Evolutionary conservation across 2,329 filamentous ascomycete species (phyloP), one percentile per base, ranked within the genome.

Genomic region (Aspergillus terreus): DNA sequence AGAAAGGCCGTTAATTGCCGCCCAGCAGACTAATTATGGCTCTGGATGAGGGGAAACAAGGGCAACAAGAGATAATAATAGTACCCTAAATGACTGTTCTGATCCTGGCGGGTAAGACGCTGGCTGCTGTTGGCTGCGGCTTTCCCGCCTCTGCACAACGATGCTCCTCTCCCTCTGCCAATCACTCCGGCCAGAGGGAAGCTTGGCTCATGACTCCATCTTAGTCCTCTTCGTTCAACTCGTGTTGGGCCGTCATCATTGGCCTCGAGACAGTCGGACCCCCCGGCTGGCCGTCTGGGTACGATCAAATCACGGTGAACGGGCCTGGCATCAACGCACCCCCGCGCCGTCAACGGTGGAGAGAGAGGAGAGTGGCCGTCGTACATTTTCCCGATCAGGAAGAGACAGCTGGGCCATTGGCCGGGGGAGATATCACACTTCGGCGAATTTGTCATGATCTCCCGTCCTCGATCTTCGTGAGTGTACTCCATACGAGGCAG

Each of bases 181-280:
- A 63, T 65, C 50, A 32, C 11, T 6, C 9, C 30, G 19, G 9
- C 25, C 23, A 46, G 32, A 52, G 7, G 35, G 52, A 58, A 61
- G 58, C 61, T 64, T 65, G 63, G 62, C 63, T 57, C 15, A n/a
- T 38, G 35, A 52, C 42, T 44, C 50, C 27, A 47, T 58, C 57
- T 56, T 49, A 27, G n/a, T 14, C 12, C 36, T 40, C 36, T 47
- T 59, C 58, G 55, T 49, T 48, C 36, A n/a, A 27, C 1, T 1
- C 41, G 15, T 41, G 44, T 11, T 7, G 21, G 44, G 19, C 44
- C n/a, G 19, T 9, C 15, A 21, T 47, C 36, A 40, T 42, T 42
- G 40, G 40, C 19, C 19, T 42, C 11, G 15, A 19, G 14, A 19
- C 10, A 10, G 19, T 21, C 11, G 23, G 14, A 12, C 15, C 40